A percentile compares a stretch with the other conserved stretches of the same genome.
Evolutionary conservation across 176 grass and related monocot genomes (phyloP).

Genomic region (Avena eriantha): DNA sequence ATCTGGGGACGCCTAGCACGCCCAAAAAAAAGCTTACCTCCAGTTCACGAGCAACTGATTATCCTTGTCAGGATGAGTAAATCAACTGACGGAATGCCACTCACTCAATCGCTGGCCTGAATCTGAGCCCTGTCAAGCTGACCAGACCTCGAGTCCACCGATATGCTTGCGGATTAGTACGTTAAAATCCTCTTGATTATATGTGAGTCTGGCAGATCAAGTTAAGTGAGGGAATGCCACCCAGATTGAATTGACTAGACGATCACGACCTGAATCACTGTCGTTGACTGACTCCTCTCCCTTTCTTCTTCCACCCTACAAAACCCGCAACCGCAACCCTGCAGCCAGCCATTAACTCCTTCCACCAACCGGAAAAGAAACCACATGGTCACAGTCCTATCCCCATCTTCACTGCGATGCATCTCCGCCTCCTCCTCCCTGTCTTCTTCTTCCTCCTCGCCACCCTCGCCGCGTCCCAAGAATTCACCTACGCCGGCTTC

Average conservation of each 20-base stretch:
- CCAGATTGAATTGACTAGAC: background rate
- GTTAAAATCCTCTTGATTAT: background rate
- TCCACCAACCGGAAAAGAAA: background rate
- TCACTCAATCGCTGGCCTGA: too few species aligned
- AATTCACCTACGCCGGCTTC: slow-evolving; percentile 77
- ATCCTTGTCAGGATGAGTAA: too few species aligned
- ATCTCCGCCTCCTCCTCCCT: background rate
- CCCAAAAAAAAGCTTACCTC: too few species aligned
- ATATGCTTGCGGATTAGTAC: background rate
- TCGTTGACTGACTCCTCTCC: background rate
- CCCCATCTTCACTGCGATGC: slow-evolving; percentile 33
- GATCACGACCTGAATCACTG: background rate
- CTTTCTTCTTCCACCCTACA: slow-evolving; percentile 29
- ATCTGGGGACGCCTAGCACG: too few species aligned
- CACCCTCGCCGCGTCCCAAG: slow-evolving; percentile 39
- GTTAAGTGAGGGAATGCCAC: background rate
- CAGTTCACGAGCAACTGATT: too few species aligned
- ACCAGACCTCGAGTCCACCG: background rate
- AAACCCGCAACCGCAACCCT: background rate
- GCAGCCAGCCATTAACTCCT: background rate
- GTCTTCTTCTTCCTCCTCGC: slow-evolving; percentile 6
- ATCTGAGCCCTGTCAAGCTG: background rate
- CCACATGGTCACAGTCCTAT: background rate
- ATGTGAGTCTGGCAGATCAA: background rate
- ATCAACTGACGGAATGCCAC: too few species aligned